Evolutionary conservation across 2,329 filamentous ascomycete genomes (phyloP), one percentile per base, ranked within the genome.

Genomic region (Hypomyces rosellus): DNA sequence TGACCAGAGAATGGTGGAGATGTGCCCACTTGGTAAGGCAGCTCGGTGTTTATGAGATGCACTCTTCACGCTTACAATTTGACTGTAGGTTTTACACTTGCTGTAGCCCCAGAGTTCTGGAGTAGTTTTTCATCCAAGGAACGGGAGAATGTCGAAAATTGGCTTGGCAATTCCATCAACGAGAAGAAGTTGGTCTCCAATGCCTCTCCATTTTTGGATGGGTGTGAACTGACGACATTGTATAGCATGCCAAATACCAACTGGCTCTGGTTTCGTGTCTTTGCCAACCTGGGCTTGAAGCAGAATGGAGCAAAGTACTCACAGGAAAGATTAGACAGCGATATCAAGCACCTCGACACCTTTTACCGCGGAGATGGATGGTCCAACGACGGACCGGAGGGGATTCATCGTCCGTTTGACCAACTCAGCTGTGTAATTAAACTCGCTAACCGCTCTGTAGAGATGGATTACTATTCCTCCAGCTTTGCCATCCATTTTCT

Each of bases 401-500:
- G 82, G 13, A 88, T 90, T 51, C 85, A 88, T 51, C 87, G 75
- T 77, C 36, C 20, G 14, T 40, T 34, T 34, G 16, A 36, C 15
- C 7, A 25, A 16, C 14, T 34, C 25, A 18, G 20, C 56, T 60
- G 15, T 57, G 38, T 34, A n/a, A 8, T 5, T 22, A 3, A 42
- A 34, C 16, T 3, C n/a, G 14, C 12, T 12, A 13, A 12, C 34
- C 2, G 14, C 6, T 20, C 15, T 15, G 2, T 47, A 78, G 75
- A 91, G 66, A 89, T 91, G 82, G 87, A 91, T 64, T 91, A 91
- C 62, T 92, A 91, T 66, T 89, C 85, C 1, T 87, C 86, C 9
- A 88, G 84, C 51, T 91, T 90, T 63, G 88, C 87, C 1, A 92
- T 91, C 50, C 87, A 91, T 58, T 88, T 88, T 58, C 70, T 90